A percentile compares a stretch with the other conserved stretches of the same genome.
Evolutionary conservation across 768 basidiomycete species (phyloP).

Genomic region (Boletus sp.): DNA sequence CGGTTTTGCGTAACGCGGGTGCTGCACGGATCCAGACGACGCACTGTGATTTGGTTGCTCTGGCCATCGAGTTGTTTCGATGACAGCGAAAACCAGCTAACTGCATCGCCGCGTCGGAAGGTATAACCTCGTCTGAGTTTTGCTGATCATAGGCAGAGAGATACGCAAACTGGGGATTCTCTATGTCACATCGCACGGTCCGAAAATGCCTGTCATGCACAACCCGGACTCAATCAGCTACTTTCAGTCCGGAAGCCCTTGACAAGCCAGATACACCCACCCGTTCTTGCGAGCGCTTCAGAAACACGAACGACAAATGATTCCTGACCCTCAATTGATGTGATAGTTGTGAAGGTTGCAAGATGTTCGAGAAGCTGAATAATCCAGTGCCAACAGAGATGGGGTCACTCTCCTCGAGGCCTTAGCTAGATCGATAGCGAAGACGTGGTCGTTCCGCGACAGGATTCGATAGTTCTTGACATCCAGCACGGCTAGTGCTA

Average conservation of each 20-base stretch:
- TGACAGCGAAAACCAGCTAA: background rate
- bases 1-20: too few species aligned
- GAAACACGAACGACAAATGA: background rate
- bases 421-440: background rate
- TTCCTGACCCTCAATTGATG: background rate
- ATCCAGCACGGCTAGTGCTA: background rate
- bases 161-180: background rate
- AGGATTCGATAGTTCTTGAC: background rate
- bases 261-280: background rate
- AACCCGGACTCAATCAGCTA: background rate
- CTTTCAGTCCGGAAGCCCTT: background rate
- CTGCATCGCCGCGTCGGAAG: background rate
- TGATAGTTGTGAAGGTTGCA: background rate
- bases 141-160: background rate
- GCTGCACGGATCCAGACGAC: too few species aligned
- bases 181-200: background rate
- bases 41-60: background rate
- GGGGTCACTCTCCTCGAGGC: too few species aligned
- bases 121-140: background rate
- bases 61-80: background rate
- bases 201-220: background rate
- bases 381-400: too few species aligned
- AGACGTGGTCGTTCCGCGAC: background rate
- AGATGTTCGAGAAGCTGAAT: background rate
- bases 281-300: background rate